Evolutionary conservation across 2,329 filamentous ascomycete genomes (phyloP).

Genomic region (Fusarium sacchari): DNA sequence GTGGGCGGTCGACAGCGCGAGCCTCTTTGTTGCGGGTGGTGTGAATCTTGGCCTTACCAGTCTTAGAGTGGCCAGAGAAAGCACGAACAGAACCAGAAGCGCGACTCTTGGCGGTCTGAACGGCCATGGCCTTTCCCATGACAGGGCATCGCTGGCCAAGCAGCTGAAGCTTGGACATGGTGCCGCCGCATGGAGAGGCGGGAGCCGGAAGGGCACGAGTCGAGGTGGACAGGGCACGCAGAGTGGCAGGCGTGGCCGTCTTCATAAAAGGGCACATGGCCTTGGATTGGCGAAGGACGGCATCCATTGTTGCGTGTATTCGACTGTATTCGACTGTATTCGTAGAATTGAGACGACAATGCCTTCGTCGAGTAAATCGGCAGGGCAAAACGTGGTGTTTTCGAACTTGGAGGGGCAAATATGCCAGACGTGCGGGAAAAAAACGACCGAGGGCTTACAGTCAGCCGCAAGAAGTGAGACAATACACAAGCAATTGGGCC

Average conservation of each 20-base stretch:
- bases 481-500: conserved; percentile 27
- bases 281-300: conserved; percentile 93
- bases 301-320: conserved; percentile 75
- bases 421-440: conserved; percentile 15
- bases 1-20: conserved; percentile 73
- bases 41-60: conserved; percentile 80
- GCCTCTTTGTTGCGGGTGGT: conserved; percentile 82
- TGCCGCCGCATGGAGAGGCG: conserved; percentile 80
- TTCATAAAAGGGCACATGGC: conserved; percentile 97
- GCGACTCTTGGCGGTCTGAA: conserved; percentile 74
- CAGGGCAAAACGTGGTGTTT: conserved; percentile 24
- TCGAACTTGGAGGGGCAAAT: conserved; percentile 28
- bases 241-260: conserved; percentile 89
- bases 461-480: conserved; percentile 22
- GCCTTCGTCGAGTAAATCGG: conserved; percentile 21
- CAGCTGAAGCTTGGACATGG: conserved; percentile 96
- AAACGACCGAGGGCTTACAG: conserved; percentile 26
- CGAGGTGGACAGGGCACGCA: conserved; percentile 86
- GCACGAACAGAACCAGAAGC: conserved; percentile 61
- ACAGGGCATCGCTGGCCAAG: conserved; percentile 95
- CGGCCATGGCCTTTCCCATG: conserved; percentile 96
- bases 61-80: conserved; percentile 60
- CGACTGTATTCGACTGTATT: conserved; percentile 30
- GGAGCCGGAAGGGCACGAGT: conserved; percentile 55
- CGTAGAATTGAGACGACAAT: conserved; percentile 9